Percentiles rank a stretch among this genome's conserved stretches.
Conservation (phyloP, 1,284 basidiomycete genomes). For the Vanrija humicola region DNA sequence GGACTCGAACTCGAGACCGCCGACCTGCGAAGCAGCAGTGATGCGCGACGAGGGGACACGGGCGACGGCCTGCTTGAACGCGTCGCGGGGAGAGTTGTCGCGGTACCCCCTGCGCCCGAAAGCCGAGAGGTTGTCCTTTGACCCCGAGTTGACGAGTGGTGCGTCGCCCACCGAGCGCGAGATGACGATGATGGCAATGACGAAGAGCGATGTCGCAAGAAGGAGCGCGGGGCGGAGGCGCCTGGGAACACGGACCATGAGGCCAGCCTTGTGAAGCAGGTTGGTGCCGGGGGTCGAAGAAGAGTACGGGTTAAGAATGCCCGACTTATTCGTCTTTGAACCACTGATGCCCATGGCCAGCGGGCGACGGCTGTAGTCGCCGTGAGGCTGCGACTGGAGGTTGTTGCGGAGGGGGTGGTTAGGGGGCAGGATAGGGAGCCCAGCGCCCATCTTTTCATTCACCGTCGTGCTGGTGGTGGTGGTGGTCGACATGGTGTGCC, state of each 20-base stretch:
- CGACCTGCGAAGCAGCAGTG: neutral
- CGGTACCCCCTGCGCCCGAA: too few relatives aligned
- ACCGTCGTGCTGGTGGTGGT: neutral
- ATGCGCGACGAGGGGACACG: neutral
- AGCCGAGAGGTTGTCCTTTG: neutral
- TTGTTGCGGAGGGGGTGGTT: constrained; percentile 26
- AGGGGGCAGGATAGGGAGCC: constrained; percentile 27
- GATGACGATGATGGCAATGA: constrained; percentile 23
- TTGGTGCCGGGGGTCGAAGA: constrained; percentile 1
- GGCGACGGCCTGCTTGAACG: constrained; percentile 9
- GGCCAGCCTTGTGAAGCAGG: constrained; percentile 18
- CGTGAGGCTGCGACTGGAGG: constrained; percentile 3
- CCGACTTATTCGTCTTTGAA: constrained; percentile 11
- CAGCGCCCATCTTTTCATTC: neutral
- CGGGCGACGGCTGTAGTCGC: neutral
- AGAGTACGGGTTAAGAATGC: constrained; percentile 25
- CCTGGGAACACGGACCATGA: constrained; percentile 35
- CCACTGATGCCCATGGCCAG: constrained; percentile 5
- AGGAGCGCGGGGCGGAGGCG: constrained; percentile 31
- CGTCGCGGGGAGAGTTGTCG: neutral
- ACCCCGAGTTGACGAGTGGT: constrained; percentile 6
- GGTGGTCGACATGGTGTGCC: neutral
- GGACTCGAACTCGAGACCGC: constrained; percentile 7
- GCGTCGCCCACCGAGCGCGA: constrained; percentile 18
- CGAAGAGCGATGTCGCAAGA: constrained; percentile 26